Conservation (phyloP, 2,329 filamentous ascomycete genomes). For the Epichloe sylvatica region DNA sequence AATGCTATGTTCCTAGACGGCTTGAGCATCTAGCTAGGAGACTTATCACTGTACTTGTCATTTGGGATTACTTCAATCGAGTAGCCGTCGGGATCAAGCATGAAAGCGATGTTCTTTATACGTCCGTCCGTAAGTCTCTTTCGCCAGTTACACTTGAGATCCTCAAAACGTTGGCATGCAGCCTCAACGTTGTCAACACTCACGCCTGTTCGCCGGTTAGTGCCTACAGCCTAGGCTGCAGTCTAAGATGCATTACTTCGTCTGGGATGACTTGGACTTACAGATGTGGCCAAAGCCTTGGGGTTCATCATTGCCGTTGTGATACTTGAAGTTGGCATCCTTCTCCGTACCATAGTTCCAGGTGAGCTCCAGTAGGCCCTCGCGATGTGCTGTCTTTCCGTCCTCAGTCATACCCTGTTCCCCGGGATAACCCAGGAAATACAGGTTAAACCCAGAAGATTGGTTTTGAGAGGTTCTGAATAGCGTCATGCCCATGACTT, state of each 20-base stretch:
- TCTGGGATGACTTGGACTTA: conserved; percentile 25
- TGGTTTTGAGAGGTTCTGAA: conserved; percentile 58
- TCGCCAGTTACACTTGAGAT: conserved; percentile 75
- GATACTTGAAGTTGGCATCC: conserved; percentile 70
- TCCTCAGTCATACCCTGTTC: conserved; percentile 37
- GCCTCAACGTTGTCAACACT: conserved; percentile 79
- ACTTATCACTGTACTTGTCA: conserved; percentile 24
- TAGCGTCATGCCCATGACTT: conserved; percentile 77
- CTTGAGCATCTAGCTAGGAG: neutral
- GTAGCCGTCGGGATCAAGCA: conserved; percentile 78
- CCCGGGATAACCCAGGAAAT: conserved; percentile 74
- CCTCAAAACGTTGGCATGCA: conserved; percentile 76
- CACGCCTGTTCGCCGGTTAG: conserved; percentile 39
- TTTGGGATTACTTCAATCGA: conserved; percentile 77
- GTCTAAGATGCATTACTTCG: neutral
- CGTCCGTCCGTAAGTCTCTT: conserved; percentile 83
- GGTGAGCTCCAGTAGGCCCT: conserved; percentile 81
- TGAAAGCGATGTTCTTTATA: conserved; percentile 89
- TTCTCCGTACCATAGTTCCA: conserved; percentile 80
- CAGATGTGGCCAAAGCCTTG: conserved; percentile 94
- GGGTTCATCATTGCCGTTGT: conserved; percentile 81
- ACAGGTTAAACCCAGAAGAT: conserved; percentile 69
- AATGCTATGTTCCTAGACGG: neutral
- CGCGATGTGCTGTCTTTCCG: conserved; percentile 48
- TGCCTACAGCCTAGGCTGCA: neutral